Evolutionary conservation across 257 asterid genomes (phyloP).

Genomic region (Scutellaria minor): DNA sequence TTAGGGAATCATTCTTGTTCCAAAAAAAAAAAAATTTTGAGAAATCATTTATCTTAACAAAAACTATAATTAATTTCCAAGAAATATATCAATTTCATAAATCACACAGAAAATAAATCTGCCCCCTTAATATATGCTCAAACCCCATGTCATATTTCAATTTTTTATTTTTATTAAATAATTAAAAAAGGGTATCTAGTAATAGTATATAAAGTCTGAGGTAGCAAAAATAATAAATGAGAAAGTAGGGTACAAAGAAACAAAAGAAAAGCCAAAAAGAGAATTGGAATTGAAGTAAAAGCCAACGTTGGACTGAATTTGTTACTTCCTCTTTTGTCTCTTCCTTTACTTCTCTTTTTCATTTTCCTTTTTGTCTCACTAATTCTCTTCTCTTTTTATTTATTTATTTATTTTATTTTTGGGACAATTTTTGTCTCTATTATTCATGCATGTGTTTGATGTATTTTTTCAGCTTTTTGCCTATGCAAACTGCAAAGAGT

Average conservation of each 20-base stretch:
- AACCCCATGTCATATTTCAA: too few species aligned
- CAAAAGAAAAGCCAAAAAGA: slow-evolving; percentile 24
- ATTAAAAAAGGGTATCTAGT: not conserved
- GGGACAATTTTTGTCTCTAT: slow-evolving; percentile 3
- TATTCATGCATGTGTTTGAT: slow-evolving; percentile 9
- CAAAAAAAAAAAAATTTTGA: too few species aligned
- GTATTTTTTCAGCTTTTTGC: slow-evolving; percentile 5
- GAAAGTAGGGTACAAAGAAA: slow-evolving; percentile 17
- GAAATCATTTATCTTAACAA: too few species aligned
- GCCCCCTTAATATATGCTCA: too few species aligned
- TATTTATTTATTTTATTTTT: not conserved
- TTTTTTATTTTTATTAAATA: too few species aligned
- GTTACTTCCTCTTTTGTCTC: slow-evolving; percentile 34
- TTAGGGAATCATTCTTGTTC: too few species aligned
- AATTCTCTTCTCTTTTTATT: not conserved
- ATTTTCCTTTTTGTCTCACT: slow-evolving; percentile 29
- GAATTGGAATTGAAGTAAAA: slow-evolving; percentile 33
- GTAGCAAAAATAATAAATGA: not conserved
- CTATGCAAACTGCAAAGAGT: not conserved
- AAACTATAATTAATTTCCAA: too few species aligned
- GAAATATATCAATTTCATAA: too few species aligned
- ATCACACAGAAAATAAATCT: too few species aligned
- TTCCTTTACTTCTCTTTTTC: slow-evolving; percentile 25
- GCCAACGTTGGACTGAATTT: slow-evolving; percentile 7
- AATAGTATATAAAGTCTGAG: not conserved